Percentiles rank a stretch among this genome's conserved stretches.
Evolutionary conservation across 129 eudicot species (phyloP).

Genomic region (Deinandra increscens): DNA sequence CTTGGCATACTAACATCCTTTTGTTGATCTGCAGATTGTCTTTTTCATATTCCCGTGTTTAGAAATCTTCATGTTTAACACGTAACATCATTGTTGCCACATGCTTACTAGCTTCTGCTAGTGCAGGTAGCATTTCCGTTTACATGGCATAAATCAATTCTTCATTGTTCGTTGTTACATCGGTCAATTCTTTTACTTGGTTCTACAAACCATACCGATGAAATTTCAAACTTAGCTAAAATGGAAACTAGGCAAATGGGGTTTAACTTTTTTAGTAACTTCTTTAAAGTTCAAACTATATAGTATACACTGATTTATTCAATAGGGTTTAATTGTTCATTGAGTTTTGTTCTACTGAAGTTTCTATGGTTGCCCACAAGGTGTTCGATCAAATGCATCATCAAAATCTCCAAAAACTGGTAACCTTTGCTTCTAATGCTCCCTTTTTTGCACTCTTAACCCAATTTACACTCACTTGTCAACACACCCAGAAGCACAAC

Average conservation of each 20-base stretch:
- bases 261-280: too few species aligned
- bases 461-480: constrained; percentile 21
- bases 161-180: background rate
- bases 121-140: constrained; percentile 91
- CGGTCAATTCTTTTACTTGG: too few species aligned
- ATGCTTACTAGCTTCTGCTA: constrained; percentile 80
- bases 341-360: background rate
- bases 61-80: constrained; percentile 58
- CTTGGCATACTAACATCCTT: constrained; percentile 6
- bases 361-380: constrained; percentile 12
- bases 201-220: too few species aligned
- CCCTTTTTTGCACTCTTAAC: constrained; percentile 8
- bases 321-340: constrained; percentile 9
- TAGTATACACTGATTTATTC: too few species aligned
- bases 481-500: constrained; percentile 35
- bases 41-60: constrained; percentile 1
- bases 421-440: background rate
- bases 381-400: background rate
- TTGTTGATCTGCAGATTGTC: constrained; percentile 26
- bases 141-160: constrained; percentile 80
- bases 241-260: too few species aligned
- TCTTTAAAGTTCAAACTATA: too few species aligned
- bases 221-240: too few species aligned
- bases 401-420: constrained; percentile 5
- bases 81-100: constrained; percentile 74